Base-by-base conservation (phyloP, 140 eudicot genomes). In the Stevia rebaudiana region DNA sequence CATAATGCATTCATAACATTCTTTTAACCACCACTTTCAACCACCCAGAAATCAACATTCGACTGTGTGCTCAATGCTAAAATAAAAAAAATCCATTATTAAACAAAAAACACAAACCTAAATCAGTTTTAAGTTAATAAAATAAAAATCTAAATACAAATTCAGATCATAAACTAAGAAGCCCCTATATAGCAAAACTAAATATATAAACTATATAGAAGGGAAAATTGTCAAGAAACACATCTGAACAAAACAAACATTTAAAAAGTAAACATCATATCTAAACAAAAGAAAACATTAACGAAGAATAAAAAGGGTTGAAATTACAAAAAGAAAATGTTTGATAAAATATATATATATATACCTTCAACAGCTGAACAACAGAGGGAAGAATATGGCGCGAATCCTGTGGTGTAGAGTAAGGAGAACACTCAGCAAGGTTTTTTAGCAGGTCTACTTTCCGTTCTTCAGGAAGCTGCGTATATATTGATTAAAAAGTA, bases 361-460 rank as follows among this genome's bases (percentile, higher is more conserved):
- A 28, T 70, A 86, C 98, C 98, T 91, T 91, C 63, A 91, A 73
- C 17, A 91, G 91, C 42, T 76, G 86, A 78, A 82, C 82, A 74
- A 87, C 78, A 19, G 85, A 83, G 11, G 95, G 95, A 64, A 91
- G 94, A 31, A 91, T 79, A 70, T 82, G 90, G 71, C 98, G 84
- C 3, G 98, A 80, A 72, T 87, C 95, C 52, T 80, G 96, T 10
- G 98, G 89, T 48, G 89, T 54, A 62, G 94, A 75, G 60, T 84
- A 84, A 65, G 98, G 83, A 17, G 98, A 87, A 73, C 95, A 68
- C 75, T 91, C 98, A 31, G 98, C 94, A 60, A 91, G 86, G 75
- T 87, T 87, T 73, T 87, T 91, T 15, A 91, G 88, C 78, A 91
- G 74, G 72, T 88, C 98, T 33, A 82, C 80, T 74, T 79, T 91